Percentiles rank a stretch among this genome's conserved stretches.
phyloP scores from a whole-genome alignment of 352 stramenopile species.

The Globisporangium cystogenes region DNA sequence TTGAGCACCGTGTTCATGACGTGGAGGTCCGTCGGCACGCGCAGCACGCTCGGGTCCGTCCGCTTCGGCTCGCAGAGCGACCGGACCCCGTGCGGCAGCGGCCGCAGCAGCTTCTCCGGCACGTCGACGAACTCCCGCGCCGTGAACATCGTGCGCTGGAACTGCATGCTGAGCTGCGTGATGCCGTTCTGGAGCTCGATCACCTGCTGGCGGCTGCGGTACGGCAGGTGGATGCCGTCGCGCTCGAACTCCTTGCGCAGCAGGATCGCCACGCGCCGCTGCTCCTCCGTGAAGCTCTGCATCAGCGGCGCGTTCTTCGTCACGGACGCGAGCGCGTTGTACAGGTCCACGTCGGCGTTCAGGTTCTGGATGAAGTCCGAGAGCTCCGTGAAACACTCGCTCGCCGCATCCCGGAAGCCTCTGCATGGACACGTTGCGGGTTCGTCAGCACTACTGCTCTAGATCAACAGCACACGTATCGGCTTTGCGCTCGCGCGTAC shows the following conservation, averaged over 20 bases:
- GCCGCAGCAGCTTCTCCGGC: slow-evolving; percentile 39
- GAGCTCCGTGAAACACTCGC: slow-evolving; percentile 87
- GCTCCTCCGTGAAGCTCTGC: slow-evolving; percentile 79
- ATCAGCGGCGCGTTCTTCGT: slow-evolving; percentile 47
- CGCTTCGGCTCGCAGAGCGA: slow-evolving; percentile 61
- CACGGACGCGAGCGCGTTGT: slow-evolving; percentile 76
- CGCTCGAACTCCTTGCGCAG: slow-evolving; percentile 93
- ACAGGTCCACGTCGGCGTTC: slow-evolving; percentile 91
- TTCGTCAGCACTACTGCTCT: not conserved
- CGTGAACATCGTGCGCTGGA: slow-evolving; percentile 81
- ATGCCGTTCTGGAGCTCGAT: slow-evolving; percentile 88
- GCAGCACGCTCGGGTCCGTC: slow-evolving; percentile 48
- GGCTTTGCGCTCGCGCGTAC: slow-evolving; percentile 20
- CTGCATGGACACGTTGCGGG: slow-evolving; percentile 11
- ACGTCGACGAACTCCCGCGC: slow-evolving; percentile 61
- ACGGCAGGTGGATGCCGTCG: slow-evolving; percentile 92
- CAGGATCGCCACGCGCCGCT: slow-evolving; percentile 85
- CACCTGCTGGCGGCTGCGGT: slow-evolving; percentile 69
- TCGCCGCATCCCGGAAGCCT: slow-evolving; percentile 77
- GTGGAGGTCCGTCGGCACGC: slow-evolving; percentile 78
- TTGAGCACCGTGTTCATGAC: slow-evolving; percentile 92
- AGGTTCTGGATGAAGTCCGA: slow-evolving; percentile 94
- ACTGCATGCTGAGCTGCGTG: slow-evolving; percentile 82
- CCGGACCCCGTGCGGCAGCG: slow-evolving; percentile 54
- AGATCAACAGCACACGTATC: not conserved